Percentiles rank a stretch among this genome's conserved stretches.
Conservation (phyloP, 495 filamentous ascomycete genomes). For the Recurvomyces mirabilis region DNA sequence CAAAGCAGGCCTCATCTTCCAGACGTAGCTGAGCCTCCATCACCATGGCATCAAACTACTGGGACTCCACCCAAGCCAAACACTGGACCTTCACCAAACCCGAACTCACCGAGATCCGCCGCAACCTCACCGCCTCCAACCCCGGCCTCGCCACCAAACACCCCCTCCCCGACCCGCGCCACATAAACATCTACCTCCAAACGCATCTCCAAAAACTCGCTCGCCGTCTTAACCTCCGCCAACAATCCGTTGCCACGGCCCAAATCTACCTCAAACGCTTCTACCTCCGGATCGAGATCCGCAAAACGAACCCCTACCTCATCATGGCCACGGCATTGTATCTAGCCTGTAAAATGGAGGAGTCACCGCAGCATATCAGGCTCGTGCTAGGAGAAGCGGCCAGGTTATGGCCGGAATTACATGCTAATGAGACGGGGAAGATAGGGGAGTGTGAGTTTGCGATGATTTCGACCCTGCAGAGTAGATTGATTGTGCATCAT, state of each 20-base stretch:
- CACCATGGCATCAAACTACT: constrained; percentile 99
- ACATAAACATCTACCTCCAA: constrained; percentile 86
- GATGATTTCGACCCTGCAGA: constrained; percentile 88
- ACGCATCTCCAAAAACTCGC: constrained; percentile 74
- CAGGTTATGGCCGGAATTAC: constrained; percentile 77
- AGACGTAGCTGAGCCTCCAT: too few species aligned
- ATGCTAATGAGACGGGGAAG: constrained; percentile 70
- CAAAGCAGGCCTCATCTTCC: background rate
- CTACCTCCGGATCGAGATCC: constrained; percentile 82
- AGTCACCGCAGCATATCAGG: constrained; percentile 91
- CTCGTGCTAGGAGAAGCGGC: constrained; percentile 75
- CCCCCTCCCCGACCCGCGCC: constrained; percentile 67
- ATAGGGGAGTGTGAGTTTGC: constrained; percentile 95
- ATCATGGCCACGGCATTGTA: constrained; percentile 85
- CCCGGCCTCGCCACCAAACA: constrained; percentile 54
- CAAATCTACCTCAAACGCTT: constrained; percentile 91
- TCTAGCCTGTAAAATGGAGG: constrained; percentile 96
- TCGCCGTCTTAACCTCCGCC: constrained; percentile 63
- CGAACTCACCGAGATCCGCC: constrained; percentile 60
- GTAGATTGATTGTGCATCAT: constrained; percentile 89
- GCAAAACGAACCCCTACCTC: constrained; percentile 87
- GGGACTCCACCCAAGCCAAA: constrained; percentile 82
- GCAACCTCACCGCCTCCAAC: constrained; percentile 62
- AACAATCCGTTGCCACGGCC: constrained; percentile 89
- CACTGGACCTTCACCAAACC: constrained; percentile 84